Base-by-base conservation (phyloP, 345 rosid genomes). In the Arabidopsis arenosa region DNA sequence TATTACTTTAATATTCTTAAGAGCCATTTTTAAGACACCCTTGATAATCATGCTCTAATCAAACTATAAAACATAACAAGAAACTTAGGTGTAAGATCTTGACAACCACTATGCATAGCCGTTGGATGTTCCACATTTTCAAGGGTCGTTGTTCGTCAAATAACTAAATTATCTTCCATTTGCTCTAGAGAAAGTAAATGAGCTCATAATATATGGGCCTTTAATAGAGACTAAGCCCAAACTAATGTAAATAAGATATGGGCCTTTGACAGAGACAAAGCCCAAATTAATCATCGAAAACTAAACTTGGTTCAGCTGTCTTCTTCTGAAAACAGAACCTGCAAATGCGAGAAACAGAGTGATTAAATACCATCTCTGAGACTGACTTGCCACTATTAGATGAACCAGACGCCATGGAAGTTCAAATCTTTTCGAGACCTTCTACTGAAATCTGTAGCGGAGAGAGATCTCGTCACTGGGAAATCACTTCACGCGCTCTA, bases 401-500 rank as follows among this genome's bases (percentile, higher is more conserved):
- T 88, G 91, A 83, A 39, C 81, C 86, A 77, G 40, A 78, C 80
- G 79, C 76, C 80, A 83, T 88, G 86, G 84, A 75, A 77, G 17
- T 66, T 71, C 71, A 83, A 76, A 21, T 49, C 18, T 49, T 90
- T 88, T 77, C 86, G 89, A 72, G 72, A 82, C 54, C 78, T 88
- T 43, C 75, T 93, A 71, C 83, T 87, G 72, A 57, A 84, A 43
- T 84, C 85, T 80, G 80, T 88, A 12, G 80, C 84, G 57, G 80
- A 75, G 76, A 80, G 80, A 62, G 88, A 91, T 74, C 81, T 93
- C 52, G 45, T 58, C 32, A 74, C 81, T 0, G 97, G 97, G 63
- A 93, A 85, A 84, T 57, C 85, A 57, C 97, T 91, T 48, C 96
- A 93, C 59, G 70, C 90, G 0, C 84, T 82, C 44, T 94, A 87